Conservation (phyloP, 1,284 basidiomycete species). For the Ustilago tritici region DNA sequence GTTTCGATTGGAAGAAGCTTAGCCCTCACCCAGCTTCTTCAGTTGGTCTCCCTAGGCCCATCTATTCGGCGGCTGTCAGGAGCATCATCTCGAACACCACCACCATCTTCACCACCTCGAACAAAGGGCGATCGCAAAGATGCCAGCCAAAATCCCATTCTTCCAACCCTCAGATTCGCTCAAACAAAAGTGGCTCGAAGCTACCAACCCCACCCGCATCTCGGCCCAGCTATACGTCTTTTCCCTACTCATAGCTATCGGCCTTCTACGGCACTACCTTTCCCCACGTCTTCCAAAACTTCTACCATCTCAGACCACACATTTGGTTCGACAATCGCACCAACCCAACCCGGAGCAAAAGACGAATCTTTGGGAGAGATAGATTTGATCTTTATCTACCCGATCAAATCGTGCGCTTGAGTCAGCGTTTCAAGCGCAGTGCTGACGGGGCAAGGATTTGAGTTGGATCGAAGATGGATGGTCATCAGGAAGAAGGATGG, state of each 20-base stretch:
- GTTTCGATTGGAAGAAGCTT: neutral
- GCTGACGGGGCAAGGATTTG: slow-evolving; percentile 48
- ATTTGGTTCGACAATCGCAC: slow-evolving; percentile 9
- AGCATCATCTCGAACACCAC: neutral
- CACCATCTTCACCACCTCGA: neutral
- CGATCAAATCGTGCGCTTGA: slow-evolving; percentile 58
- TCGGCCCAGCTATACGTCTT: slow-evolving; percentile 47
- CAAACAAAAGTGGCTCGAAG: slow-evolving; percentile 28
- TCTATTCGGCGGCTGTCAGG: neutral
- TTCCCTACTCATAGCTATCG: slow-evolving; percentile 29
- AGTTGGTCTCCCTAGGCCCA: too few relatives aligned
- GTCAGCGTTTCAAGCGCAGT: slow-evolving; percentile 19
- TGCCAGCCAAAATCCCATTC: slow-evolving; percentile 50
- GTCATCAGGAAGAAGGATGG: slow-evolving; percentile 25
- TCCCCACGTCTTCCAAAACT: slow-evolving; percentile 2
- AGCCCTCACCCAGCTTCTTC: neutral
- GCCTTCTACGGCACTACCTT: slow-evolving; percentile 27
- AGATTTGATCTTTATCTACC: slow-evolving; percentile 51
- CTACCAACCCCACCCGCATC: slow-evolving; percentile 23
- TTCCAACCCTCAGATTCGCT: slow-evolving; percentile 36
- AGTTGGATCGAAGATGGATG: slow-evolving; percentile 61
- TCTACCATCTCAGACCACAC: neutral
- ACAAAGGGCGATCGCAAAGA: neutral
- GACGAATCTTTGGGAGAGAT: slow-evolving; percentile 55
- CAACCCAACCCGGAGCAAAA: slow-evolving; percentile 22